Conservation (phyloP, 331 rosid species). For the Rhamnella rubrinervis region DNA sequence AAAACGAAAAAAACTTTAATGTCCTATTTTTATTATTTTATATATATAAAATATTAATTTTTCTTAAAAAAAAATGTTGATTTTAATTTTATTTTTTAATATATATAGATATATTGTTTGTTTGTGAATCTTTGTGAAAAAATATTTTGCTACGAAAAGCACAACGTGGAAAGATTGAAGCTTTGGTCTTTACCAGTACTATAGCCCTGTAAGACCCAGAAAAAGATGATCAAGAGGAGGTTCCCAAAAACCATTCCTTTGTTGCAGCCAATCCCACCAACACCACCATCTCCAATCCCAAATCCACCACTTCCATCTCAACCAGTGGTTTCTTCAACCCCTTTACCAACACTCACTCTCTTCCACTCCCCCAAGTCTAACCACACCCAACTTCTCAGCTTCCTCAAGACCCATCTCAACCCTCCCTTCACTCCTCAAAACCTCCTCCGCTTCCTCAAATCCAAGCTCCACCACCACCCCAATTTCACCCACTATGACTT, state of each 20-base stretch:
- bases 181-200: too few species aligned
- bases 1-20: too few species aligned
- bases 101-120: too few species aligned
- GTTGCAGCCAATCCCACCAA: conserved; percentile 11
- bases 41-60: too few species aligned
- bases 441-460: conserved; percentile 74
- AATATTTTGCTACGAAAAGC: too few species aligned
- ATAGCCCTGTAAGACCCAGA: too few species aligned
- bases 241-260: conserved; percentile 35
- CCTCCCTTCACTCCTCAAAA: conserved; percentile 55
- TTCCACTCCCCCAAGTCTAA: conserved; percentile 33
- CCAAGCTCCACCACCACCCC: conserved; percentile 83
- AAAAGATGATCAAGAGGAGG: not conserved
- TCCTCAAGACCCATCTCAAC: conserved; percentile 53
- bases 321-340: conserved; percentile 25
- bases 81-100: too few species aligned
- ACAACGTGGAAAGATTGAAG: too few species aligned
- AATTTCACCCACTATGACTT: conserved; percentile 69
- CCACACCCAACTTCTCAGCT: conserved; percentile 52
- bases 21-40: too few species aligned
- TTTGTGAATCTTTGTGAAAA: too few species aligned
- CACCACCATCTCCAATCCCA: conserved; percentile 41
- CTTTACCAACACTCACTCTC: conserved; percentile 43
- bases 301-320: conserved; percentile 58
- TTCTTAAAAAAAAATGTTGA: too few species aligned